A percentile compares a stretch with the other conserved stretches of the same genome.
phyloP scores from a whole-genome alignment of 352 stramenopile genomes.

The Phytophthora chlamydospora region DNA sequence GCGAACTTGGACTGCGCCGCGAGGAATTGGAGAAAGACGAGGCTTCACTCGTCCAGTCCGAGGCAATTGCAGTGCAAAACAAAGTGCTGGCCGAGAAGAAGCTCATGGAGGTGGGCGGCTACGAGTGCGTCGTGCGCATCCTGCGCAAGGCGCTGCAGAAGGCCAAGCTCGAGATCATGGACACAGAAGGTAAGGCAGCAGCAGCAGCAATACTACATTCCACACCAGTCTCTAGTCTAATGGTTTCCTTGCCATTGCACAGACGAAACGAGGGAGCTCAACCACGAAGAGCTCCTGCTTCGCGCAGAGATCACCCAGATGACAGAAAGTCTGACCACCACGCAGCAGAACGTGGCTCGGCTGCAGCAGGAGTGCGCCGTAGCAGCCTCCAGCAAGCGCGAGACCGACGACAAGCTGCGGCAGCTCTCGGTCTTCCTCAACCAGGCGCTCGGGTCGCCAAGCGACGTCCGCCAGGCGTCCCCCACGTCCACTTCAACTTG shows the following conservation, averaged over 20 bases:
- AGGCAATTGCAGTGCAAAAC: slow-evolving; percentile 55
- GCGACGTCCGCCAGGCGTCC: slow-evolving; percentile 12
- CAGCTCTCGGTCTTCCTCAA: slow-evolving; percentile 65
- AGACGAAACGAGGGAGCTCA: slow-evolving; percentile 62
- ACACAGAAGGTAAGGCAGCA: slow-evolving; percentile 44
- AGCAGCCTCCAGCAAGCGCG: slow-evolving; percentile 52
- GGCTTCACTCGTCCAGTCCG: slow-evolving; percentile 48
- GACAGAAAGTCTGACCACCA: slow-evolving; percentile 39
- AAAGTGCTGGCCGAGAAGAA: slow-evolving; percentile 65
- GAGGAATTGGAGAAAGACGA: slow-evolving; percentile 72
- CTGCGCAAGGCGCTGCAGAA: slow-evolving; percentile 58
- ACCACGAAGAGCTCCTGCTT: slow-evolving; percentile 61
- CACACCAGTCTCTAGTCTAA: not conserved
- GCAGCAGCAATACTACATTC: not conserved
- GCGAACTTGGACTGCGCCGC: slow-evolving; percentile 51
- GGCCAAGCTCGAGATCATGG: slow-evolving; percentile 58
- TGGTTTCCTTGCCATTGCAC: not conserved
- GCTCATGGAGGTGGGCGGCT: slow-evolving; percentile 67
- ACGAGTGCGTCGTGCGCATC: slow-evolving; percentile 60
- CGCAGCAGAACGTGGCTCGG: slow-evolving; percentile 42
- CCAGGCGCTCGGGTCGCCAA: slow-evolving; percentile 34
- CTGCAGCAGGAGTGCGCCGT: slow-evolving; percentile 58
- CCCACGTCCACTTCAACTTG: slow-evolving; percentile 24
- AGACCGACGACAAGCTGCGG: slow-evolving; percentile 60
- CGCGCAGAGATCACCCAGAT: slow-evolving; percentile 55